Percentiles rank a stretch among this genome's conserved stretches.
These are phyloP conservation scores for Penicillium mononematosum DNA, from an alignment of 495 filamentous ascomycete species.

Conservation along the genomic window DNA sequence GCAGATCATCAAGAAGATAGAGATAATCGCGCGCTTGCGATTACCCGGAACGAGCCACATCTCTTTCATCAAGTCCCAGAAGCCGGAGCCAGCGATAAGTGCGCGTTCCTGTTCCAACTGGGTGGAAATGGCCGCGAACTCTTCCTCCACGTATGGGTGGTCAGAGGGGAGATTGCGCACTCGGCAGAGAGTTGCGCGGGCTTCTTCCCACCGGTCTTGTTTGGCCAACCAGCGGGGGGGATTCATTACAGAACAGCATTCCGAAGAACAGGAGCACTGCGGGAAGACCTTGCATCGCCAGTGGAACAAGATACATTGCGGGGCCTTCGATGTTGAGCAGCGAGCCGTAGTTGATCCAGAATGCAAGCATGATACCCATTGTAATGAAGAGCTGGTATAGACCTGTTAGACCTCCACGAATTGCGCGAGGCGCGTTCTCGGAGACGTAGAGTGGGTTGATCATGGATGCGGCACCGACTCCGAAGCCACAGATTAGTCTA, in stretches of 20 bases:
- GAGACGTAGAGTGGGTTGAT: constrained; percentile 58
- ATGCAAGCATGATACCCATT: constrained; percentile 64
- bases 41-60: constrained; percentile 69
- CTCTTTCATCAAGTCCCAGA: constrained; percentile 66
- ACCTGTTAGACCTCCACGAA: constrained; percentile 67
- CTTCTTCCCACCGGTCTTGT: constrained; percentile 68
- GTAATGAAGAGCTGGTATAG: constrained; percentile 69
- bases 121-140: constrained; percentile 60
- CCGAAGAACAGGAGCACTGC: constrained; percentile 58
- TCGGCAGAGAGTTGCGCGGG: constrained; percentile 51
- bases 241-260: constrained; percentile 63
- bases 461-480: constrained; percentile 65
- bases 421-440: constrained; percentile 70
- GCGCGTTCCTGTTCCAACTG: constrained; percentile 70
- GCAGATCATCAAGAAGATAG: constrained; percentile 64
- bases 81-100: constrained; percentile 58
- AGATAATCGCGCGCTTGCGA: constrained; percentile 57
- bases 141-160: constrained; percentile 64
- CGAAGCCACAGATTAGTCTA: constrained; percentile 62
- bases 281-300: constrained; percentile 65
- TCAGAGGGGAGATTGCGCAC: constrained; percentile 53
- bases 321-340: constrained; percentile 52
- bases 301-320: constrained; percentile 63
- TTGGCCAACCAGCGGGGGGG: constrained; percentile 70
- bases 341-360: constrained; percentile 64